phyloP scores from a whole-genome alignment of 305 asterid genomes.

The Ajuga reptans region DNA sequence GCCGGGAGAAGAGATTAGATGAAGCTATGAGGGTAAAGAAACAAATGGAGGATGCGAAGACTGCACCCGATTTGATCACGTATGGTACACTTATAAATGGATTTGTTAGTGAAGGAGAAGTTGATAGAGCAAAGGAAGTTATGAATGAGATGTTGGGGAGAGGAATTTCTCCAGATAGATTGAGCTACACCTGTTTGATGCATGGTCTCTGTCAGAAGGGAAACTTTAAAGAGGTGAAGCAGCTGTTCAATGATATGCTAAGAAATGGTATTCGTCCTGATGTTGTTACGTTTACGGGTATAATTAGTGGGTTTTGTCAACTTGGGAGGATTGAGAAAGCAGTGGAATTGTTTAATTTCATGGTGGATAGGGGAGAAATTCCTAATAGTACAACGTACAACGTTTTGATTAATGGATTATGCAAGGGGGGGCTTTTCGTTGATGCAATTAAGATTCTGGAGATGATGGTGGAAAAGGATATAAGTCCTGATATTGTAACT shows the following conservation, averaged over 20 bases:
- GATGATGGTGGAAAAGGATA: constrained; percentile 42
- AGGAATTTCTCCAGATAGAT: constrained; percentile 44
- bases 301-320: constrained; percentile 45
- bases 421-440: constrained; percentile 38
- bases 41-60: constrained; percentile 44
- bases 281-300: constrained; percentile 40
- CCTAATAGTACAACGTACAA: constrained; percentile 43
- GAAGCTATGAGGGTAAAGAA: constrained; percentile 42
- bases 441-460: constrained; percentile 49
- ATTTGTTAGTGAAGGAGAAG: constrained; percentile 38
- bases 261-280: constrained; percentile 47
- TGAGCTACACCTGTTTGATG: constrained; percentile 50
- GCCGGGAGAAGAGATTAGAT: constrained; percentile 39
- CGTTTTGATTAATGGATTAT: constrained; percentile 43
- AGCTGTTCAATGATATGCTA: constrained; percentile 48
- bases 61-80: constrained; percentile 34
- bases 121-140: constrained; percentile 41
- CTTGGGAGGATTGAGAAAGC: constrained; percentile 44
- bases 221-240: constrained; percentile 40
- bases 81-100: constrained; percentile 49
- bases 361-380: constrained; percentile 48
- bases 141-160: constrained; percentile 45
- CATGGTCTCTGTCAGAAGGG: constrained; percentile 50
- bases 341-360: constrained; percentile 43
- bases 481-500: constrained; percentile 44